phyloP scores from a whole-genome alignment of 2,329 filamentous ascomycete genomes.

The Colletotrichum somersetense region DNA sequence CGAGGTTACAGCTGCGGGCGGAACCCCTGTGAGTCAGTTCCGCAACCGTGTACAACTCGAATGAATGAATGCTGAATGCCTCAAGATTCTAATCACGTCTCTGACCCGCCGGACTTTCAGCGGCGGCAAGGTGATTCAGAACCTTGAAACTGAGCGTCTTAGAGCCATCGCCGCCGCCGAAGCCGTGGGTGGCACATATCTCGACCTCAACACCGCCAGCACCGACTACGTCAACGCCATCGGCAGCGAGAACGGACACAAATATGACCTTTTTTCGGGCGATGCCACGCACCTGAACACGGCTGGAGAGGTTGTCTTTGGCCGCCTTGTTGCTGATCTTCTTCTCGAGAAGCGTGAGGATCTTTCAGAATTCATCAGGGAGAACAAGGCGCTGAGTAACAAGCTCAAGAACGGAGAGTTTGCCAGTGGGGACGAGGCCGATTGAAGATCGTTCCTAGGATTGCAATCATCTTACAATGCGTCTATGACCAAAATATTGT shows the following conservation, averaged over 20 bases:
- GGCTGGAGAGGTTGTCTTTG: conserved; percentile 67
- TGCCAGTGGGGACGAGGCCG: conserved; percentile 44
- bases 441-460: background rate
- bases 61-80: conserved; percentile 51
- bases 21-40: conserved; percentile 52
- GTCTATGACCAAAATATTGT: background rate
- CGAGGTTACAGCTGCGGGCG: conserved; percentile 59
- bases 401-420: conserved; percentile 50
- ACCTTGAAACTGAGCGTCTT: conserved; percentile 59
- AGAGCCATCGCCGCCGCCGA: conserved; percentile 63
- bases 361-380: conserved; percentile 46
- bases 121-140: conserved; percentile 60
- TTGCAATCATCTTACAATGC: no score
- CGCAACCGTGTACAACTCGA: conserved; percentile 12
- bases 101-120: conserved; percentile 64
- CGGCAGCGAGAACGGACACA: conserved; percentile 58
- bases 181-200: conserved; percentile 51
- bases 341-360: conserved; percentile 49
- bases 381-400: conserved; percentile 50
- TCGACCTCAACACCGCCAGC: conserved; percentile 66
- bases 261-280: conserved; percentile 58
- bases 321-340: conserved; percentile 68
- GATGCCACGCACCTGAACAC: conserved; percentile 71
- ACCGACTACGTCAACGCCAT: conserved; percentile 66
- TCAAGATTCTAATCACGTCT: conserved; percentile 57